phyloP scores from a whole-genome alignment of 345 rosid species.

The Conringia planisiliqua region DNA sequence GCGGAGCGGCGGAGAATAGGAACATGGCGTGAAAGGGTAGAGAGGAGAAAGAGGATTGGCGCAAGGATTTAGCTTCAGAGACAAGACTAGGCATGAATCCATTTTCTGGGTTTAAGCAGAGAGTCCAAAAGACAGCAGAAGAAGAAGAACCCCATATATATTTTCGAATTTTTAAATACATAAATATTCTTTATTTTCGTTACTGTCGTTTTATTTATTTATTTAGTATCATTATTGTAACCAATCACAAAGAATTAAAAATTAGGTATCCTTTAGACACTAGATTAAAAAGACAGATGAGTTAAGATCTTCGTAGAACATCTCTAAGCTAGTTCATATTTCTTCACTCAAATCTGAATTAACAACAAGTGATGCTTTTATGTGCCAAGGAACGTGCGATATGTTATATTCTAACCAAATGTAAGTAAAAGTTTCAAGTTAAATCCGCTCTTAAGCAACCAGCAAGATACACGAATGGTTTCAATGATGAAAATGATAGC shows the following conservation, averaged over 20 bases:
- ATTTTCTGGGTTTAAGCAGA: conserved; percentile 26
- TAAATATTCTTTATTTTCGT: not conserved
- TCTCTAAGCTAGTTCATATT: too few species aligned
- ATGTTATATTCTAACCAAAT: not conserved
- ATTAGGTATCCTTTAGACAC: too few species aligned
- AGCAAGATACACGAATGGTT: not conserved
- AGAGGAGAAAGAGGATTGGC: conserved; percentile 15
- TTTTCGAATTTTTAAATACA: not conserved
- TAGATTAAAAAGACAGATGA: too few species aligned
- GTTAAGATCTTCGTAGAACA: too few species aligned
- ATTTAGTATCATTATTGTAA: too few species aligned
- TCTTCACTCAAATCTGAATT: too few species aligned
- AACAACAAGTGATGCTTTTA: too few species aligned
- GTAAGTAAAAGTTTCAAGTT: not conserved
- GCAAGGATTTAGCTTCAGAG: conserved; percentile 31
- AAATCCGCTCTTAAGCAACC: not conserved
- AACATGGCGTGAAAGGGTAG: conserved; percentile 14
- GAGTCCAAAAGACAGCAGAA: not conserved
- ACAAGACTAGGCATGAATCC: conserved; percentile 30
- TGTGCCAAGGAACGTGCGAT: too few species aligned
- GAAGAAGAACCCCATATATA: not conserved
- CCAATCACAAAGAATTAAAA: too few species aligned
- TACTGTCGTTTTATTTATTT: too few species aligned
- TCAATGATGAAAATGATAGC: not conserved
- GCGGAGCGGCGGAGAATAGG: conserved; percentile 22